These are phyloP conservation scores for Yamadazyma sp. DNA, from an alignment of 1,139 yeast genomes.

Conservation along the genomic window DNA sequence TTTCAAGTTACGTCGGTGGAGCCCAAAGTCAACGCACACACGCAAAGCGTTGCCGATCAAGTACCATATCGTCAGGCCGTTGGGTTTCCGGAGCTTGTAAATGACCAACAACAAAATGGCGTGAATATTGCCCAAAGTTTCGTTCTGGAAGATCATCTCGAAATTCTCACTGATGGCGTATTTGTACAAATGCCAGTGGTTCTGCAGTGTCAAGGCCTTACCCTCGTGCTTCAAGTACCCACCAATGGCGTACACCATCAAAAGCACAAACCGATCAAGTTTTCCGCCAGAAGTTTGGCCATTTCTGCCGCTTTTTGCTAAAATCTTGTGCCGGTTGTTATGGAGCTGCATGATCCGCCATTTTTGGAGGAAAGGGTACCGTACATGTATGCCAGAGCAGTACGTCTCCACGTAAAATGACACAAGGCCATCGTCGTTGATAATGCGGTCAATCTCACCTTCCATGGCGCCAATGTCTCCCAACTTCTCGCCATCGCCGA, in stretches of 20 bases:
- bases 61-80: conserved; percentile 12
- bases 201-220: not conserved
- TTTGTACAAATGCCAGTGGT: conserved; percentile 10
- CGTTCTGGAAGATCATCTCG: conserved; percentile 3
- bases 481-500: not conserved
- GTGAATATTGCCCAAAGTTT: conserved; percentile 5
- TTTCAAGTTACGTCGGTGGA: conserved; percentile 11
- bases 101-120: conserved; percentile 10
- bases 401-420: conserved; percentile 11
- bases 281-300: too few relatives aligned
- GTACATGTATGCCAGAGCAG: conserved; percentile 6
- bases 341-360: conserved; percentile 6
- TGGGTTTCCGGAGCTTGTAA: conserved; percentile 12
- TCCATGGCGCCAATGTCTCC: not conserved
- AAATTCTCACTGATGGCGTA: conserved; percentile 7
- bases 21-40: conserved; percentile 12
- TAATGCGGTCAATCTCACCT: conserved; percentile 4
- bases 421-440: conserved; percentile 5
- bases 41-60: conserved; percentile 12
- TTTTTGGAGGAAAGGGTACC: conserved; percentile 10
- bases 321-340: not conserved
- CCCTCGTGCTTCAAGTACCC: conserved; percentile 9
- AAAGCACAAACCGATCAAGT: conserved; percentile 7
- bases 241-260: conserved; percentile 14
- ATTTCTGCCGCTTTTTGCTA: too few relatives aligned